phyloP scores from a whole-genome alignment of 495 filamentous ascomycete species.

The Mycothermus thermophilus region DNA sequence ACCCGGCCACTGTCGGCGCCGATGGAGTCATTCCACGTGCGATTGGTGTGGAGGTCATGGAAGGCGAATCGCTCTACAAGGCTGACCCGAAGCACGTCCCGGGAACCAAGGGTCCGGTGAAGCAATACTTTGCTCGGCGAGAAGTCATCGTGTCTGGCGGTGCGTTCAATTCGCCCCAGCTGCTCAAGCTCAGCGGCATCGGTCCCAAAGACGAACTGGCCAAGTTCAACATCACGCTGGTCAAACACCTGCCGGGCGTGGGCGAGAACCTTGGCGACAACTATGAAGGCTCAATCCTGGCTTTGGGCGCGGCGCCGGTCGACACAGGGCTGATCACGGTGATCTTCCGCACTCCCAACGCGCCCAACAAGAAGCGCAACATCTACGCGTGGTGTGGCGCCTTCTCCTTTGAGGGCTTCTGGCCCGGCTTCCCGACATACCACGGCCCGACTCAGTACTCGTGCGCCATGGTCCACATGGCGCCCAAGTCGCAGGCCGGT shows the following conservation, averaged over 20 bases:
- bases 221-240: constrained; percentile 32
- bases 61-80: constrained; percentile 27
- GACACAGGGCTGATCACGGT: constrained; percentile 22
- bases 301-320: constrained; percentile 18
- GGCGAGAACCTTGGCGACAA: constrained; percentile 48
- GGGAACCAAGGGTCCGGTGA: constrained; percentile 15
- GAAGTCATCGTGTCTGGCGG: constrained; percentile 47
- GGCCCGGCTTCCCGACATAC: constrained; percentile 32
- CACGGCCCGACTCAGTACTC: constrained; percentile 28
- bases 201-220: constrained; percentile 27
- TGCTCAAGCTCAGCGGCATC: constrained; percentile 40
- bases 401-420: constrained; percentile 36
- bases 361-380: constrained; percentile 28
- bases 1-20: constrained; percentile 6
- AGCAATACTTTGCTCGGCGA: constrained; percentile 24
- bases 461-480: constrained; percentile 35
- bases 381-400: constrained; percentile 34
- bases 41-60: constrained; percentile 32
- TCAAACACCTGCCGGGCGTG: constrained; percentile 41
- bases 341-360: constrained; percentile 29
- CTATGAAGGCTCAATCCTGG: constrained; percentile 30
- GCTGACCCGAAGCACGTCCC: constrained; percentile 28
- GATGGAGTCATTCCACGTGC: constrained; percentile 21
- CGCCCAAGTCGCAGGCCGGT: constrained; percentile 37
- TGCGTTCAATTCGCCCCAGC: constrained; percentile 41